A percentile compares a stretch with the other conserved stretches of the same genome.
Evolutionary conservation across 2,329 filamentous ascomycete species (phyloP).

Genomic region (Aureobasidium lini): DNA sequence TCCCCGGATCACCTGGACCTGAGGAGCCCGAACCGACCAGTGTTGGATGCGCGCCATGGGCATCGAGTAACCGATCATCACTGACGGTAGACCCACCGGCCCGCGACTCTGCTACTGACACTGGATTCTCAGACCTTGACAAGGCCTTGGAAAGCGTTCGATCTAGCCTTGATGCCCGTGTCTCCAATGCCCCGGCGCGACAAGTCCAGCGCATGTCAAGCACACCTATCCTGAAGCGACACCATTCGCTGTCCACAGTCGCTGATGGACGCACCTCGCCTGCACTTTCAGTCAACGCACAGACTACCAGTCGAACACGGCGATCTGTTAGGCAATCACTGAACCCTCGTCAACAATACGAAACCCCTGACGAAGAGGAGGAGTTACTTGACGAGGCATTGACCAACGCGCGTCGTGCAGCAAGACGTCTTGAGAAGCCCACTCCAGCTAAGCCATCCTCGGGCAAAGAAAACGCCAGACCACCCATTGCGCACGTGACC

Average conservation of each 20-base stretch:
- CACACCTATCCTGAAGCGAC: constrained; percentile 41
- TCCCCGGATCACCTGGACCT: constrained; percentile 66
- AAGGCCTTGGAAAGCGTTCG: constrained; percentile 54
- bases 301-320: constrained; percentile 60
- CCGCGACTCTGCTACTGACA: constrained; percentile 37
- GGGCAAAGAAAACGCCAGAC: constrained; percentile 26
- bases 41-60: constrained; percentile 84
- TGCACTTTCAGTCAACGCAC: constrained; percentile 31
- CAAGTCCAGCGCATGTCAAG: constrained; percentile 27
- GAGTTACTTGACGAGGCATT: constrained; percentile 88
- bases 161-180: constrained; percentile 46
- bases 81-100: constrained; percentile 48
- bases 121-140: constrained; percentile 53
- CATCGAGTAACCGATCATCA: constrained; percentile 68
- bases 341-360: constrained; percentile 75
- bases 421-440: constrained; percentile 56
- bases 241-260: constrained; percentile 39
- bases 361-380: constrained; percentile 93
- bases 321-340: constrained; percentile 62
- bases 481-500: constrained; percentile 54
- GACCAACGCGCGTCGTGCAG: constrained; percentile 66
- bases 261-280: constrained; percentile 48
- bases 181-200: constrained; percentile 17
- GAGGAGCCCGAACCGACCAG: constrained; percentile 84
- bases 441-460: constrained; percentile 11